Percentiles rank a stretch among this genome's conserved stretches.
These are phyloP conservation scores for Boletus tomentosulus DNA, from an alignment of 768 basidiomycete species.

Conservation along the genomic window DNA sequence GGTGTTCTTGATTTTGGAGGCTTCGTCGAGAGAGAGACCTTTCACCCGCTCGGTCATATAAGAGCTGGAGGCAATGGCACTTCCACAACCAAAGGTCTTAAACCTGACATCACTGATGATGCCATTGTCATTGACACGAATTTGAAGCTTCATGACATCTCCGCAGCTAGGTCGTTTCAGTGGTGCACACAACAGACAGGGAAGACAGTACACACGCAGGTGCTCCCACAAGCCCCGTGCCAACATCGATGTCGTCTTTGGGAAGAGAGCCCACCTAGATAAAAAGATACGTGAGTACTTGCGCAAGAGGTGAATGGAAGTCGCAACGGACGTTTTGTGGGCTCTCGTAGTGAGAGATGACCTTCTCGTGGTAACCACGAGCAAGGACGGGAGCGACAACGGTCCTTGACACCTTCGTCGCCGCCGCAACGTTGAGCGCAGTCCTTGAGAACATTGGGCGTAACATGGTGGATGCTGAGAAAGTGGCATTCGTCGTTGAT, in stretches of 20 bases:
- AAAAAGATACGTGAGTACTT: conserved; percentile 46
- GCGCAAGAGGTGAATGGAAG: conserved; percentile 31
- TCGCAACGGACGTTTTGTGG: conserved; percentile 82
- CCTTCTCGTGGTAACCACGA: conserved; percentile 91
- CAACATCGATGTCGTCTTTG: conserved; percentile 87
- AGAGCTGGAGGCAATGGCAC: conserved; percentile 94
- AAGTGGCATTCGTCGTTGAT: conserved; percentile 10
- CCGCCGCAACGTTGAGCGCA: conserved; percentile 42
- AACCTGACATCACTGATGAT: conserved; percentile 99
- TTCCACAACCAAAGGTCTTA: conserved; percentile 99
- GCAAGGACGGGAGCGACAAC: conserved; percentile 48
- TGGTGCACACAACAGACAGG: conserved; percentile 5
- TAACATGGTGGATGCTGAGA: conserved; percentile 56
- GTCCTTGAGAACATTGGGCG: conserved; percentile 56
- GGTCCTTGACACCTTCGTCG: conserved; percentile 38
- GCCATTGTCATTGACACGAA: conserved; percentile 91
- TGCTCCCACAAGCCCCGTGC: conserved; percentile 96
- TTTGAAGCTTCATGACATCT: conserved; percentile 99
- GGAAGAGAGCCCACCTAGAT: conserved; percentile 90
- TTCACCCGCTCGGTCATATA: conserved; percentile 99
- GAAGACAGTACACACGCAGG: conserved; percentile 67
- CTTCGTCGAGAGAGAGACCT: conserved; percentile 90
- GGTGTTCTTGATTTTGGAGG: conserved; percentile 96
- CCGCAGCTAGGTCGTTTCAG: conserved; percentile 62
- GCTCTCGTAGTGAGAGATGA: conserved; percentile 95